These are phyloP conservation scores for Pleomassaria siparia DNA, from an alignment of 2,329 filamentous ascomycete genomes.

Conservation along the genomic window DNA sequence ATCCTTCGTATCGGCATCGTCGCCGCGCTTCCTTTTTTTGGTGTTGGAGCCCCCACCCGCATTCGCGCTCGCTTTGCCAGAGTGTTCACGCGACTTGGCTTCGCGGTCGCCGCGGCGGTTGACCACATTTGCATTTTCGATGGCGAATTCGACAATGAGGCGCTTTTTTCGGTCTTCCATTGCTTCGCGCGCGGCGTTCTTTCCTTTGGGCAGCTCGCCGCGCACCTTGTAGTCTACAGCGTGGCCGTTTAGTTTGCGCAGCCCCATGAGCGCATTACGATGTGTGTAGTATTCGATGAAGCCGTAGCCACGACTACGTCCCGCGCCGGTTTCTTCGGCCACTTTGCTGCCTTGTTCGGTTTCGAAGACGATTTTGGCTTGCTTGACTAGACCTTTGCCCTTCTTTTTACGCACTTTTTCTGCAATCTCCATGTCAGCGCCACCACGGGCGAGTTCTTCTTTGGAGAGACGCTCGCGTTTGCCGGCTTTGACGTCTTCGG, in stretches of 20 bases:
- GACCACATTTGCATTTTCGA: constrained; percentile 97
- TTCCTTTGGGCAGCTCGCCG: constrained; percentile 47
- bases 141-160: constrained; percentile 93
- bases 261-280: constrained; percentile 89
- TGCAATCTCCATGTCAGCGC: constrained; percentile 76
- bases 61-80: constrained; percentile 30
- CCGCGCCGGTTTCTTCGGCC: constrained; percentile 71
- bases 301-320: constrained; percentile 87
- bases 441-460: constrained; percentile 81
- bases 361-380: constrained; percentile 95
- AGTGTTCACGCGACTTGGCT: constrained; percentile 54
- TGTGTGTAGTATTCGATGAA: constrained; percentile 97
- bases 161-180: constrained; percentile 79
- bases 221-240: constrained; percentile 55
- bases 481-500: constrained; percentile 80
- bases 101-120: constrained; percentile 70
- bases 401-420: constrained; percentile 78
- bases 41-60: background rate
- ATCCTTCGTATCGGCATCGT: constrained; percentile 15
- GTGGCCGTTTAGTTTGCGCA: constrained; percentile 89
- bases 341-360: constrained; percentile 83
- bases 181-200: constrained; percentile 44
- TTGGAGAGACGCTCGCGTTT: constrained; percentile 78
- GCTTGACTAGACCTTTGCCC: constrained; percentile 83
- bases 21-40: constrained; percentile 18